Base-by-base conservation (phyloP, 2,329 filamentous ascomycete species). In the Xylariomycetidae sp. region DNA sequence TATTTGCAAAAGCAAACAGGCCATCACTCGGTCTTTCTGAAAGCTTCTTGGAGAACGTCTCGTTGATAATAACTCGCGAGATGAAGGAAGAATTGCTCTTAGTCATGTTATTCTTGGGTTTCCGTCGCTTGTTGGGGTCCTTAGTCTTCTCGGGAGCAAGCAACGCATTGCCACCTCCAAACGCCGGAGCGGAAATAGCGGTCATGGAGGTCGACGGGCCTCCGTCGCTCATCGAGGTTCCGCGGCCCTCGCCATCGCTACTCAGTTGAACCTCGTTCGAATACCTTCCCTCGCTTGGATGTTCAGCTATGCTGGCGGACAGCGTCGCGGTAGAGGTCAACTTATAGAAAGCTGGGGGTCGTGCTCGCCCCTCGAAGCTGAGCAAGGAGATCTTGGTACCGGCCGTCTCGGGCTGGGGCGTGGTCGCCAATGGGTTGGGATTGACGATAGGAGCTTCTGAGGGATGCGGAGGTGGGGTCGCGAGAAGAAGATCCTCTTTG, bases 11-110 rank as follows among this genome's bases (percentile, higher is more conserved):
- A 3, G 84, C 86, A 61, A 92, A 94, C 4, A 92, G 61, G 1
- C 88, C 89, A 43, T 92, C 85, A 3, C 71, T 70, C 10, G 81
- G 78, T 42, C 87, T 80, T 19, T 97, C 92, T 30, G 78, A 75
- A 42, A 97, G 62, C 44, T 85, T 81, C 62, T 92, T 94, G 15
- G 75, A 72, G 34, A 94, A 62, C 4, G 73, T 72, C 50, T 98
- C 92, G 52, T 95, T 86, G 12, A 88, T 82, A 44, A 97, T 95
- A 19, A 96, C 90, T 34, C 92, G 72, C n/a, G 90, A 96, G 18
- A 98, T 92, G 56, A 96, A 98, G 1, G 90, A 95, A 8, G 92
- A 98, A 61, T 95, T 97, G 65, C 88, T 97, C 70, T 98, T 98
- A 33, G 90, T 82, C 59, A 98, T 92, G 59, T 94, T 97, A 63